Evolutionary conservation across 108 stramenopile species (phyloP).

Genomic region (Cyclotella choctawhatcheeana): DNA sequence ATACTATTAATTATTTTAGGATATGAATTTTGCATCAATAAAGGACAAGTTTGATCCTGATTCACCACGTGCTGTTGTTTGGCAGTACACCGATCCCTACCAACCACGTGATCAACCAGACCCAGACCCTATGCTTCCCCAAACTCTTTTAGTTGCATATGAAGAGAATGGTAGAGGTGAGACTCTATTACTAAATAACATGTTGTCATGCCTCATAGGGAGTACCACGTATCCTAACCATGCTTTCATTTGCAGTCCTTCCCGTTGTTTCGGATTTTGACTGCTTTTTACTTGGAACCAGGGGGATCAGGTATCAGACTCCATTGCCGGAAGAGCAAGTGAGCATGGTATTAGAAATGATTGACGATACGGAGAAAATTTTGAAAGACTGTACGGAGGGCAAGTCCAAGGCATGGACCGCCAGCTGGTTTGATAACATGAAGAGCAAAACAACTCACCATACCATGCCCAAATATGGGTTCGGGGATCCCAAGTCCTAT

Average conservation of each 20-base stretch:
- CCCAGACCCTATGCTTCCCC: constrained; percentile 63
- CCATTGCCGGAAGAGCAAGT: constrained; percentile 68
- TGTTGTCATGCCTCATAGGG: neutral
- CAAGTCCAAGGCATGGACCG: constrained; percentile 61
- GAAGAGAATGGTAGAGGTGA: constrained; percentile 64
- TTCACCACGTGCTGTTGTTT: constrained; percentile 59
- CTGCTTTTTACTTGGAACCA: constrained; percentile 67
- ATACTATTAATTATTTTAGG: constrained; percentile 55
- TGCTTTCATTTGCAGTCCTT: neutral
- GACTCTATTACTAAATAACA: neutral
- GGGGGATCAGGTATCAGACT: constrained; percentile 59
- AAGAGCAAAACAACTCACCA: constrained; percentile 53
- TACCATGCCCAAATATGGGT: constrained; percentile 72
- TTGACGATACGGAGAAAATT: constrained; percentile 65
- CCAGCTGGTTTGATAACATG: constrained; percentile 67
- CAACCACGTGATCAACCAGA: constrained; percentile 42
- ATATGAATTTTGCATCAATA: constrained; percentile 67
- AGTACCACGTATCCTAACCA: neutral
- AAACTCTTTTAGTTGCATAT: constrained; percentile 72
- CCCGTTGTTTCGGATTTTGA: constrained; percentile 66
- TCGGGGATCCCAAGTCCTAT: constrained; percentile 79
- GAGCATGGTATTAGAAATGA: constrained; percentile 60
- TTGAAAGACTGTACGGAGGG: constrained; percentile 39
- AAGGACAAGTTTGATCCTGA: constrained; percentile 37
- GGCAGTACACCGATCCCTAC: constrained; percentile 56